Evolutionary conservation across 208 protist species (phyloP), one percentile per base, ranked within the genome.

Genomic region (Leishmania lainsoni): DNA sequence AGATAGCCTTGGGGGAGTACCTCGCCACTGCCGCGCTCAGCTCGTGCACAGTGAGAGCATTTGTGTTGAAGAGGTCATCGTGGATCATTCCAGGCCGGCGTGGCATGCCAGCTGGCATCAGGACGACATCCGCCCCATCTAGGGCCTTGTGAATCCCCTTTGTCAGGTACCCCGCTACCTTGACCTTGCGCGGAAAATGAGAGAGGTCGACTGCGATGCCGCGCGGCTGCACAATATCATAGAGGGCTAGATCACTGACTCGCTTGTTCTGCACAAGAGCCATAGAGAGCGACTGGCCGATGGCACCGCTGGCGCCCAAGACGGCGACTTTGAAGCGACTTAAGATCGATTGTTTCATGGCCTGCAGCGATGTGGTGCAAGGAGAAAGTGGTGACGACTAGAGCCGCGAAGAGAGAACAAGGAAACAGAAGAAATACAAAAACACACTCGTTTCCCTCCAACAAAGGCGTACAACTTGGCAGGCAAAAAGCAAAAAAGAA

Each of bases 21-120:
- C 89, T 87, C 35, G 92, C 94, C 79, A 91, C 91, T 20, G 87
- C 88, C 49, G 90, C 85, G n/a, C 92, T 90, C 42, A 99, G 89
- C 58, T 90, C 90, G 54, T 89, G 81, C 26, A 99, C 87, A 81
- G 97, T 94, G 39, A 84, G 77, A 29, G 96, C 95, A 84, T 98
- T 99, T 32, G 92, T 96, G 84, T 97, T 98, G 90, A 99, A 99
- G 63, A 99, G 94, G 80, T 99, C 98, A 66, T 99, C 96, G 76
- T 97, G 95, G 49, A 91, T 96, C 98, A 99, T 99, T 65, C 95
- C 96, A 14, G 97, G 97, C 84, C 98, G 98, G 88, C 98, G 97
- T n/a, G 98, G 97, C 42, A 99, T 96, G 76, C 97, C 98, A 29
- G 97, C 98, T 16, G 96, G 90, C 86, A 99, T 97, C 65, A 99